phyloP scores from a whole-genome alignment of 441 rosid genomes.

The Adansonia gregorii region DNA sequence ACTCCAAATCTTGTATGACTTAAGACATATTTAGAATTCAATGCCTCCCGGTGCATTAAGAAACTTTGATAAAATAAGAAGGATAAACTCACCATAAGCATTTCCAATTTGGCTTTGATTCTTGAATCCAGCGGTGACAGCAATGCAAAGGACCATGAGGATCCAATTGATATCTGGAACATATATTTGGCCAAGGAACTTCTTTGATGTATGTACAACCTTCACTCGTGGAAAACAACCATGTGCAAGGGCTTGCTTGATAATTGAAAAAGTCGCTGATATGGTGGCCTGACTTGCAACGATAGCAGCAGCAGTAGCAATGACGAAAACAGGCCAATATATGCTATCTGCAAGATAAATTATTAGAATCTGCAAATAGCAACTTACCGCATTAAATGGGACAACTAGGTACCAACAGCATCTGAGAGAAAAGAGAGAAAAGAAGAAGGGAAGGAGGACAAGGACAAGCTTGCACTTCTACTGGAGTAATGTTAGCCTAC shows the following conservation, averaged over 20 bases:
- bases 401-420: neutral
- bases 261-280: slow-evolving; percentile 85
- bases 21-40: neutral
- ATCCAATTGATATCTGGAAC: slow-evolving; percentile 94
- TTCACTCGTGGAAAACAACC: slow-evolving; percentile 95
- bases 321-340: slow-evolving; percentile 92
- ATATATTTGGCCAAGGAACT: slow-evolving; percentile 76
- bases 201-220: slow-evolving; percentile 89
- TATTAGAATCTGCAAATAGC: neutral
- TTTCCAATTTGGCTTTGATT: slow-evolving; percentile 91
- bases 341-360: slow-evolving; percentile 52
- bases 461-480: neutral
- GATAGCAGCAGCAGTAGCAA: slow-evolving; percentile 85
- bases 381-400: neutral
- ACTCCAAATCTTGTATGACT: neutral
- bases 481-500: neutral
- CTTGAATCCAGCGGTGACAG: slow-evolving; percentile 84
- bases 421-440: neutral
- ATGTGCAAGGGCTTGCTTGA: slow-evolving; percentile 89
- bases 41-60: neutral
- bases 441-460: neutral
- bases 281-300: slow-evolving; percentile 97
- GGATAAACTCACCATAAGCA: slow-evolving; percentile 68
- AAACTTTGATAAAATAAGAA: neutral
- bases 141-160: slow-evolving; percentile 89